Base-by-base conservation (phyloP, 2,329 filamentous ascomycete genomes). In the Byssoonygena ceratinophila region DNA sequence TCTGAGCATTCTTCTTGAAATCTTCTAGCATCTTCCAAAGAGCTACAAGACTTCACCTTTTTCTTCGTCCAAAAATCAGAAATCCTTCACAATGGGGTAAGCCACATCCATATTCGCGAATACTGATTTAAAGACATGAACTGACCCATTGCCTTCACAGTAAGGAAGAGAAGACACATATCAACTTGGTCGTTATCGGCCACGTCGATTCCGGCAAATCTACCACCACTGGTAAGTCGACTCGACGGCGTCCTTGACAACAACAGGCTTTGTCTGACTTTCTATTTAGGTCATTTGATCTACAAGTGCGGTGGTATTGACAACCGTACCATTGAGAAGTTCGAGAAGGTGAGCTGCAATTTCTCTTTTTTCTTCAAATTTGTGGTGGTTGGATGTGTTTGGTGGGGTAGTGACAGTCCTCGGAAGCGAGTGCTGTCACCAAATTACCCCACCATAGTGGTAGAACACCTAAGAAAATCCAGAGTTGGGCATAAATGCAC, bases 261-360 rank as follows among this genome's bases (percentile, higher is more conserved):
- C 54, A 55, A 61, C 61, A 53, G 61, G 58, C 56, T 36, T 34
- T 34, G 12, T 54, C 47, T 47, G 16, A 18, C 41, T 12, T 22
- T 57, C 60, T 63, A 46, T 65, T 74, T 74, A 85, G 82, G 84
- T 76, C 84, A 91, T 81, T 84, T 98, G 84, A 97, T 98, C 87
- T 97, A 97, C 89, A 91, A 98, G 86, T 97, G 92, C 82, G 92
- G 92, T 85, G 92, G 92, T 88, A 98, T 97, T 73, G 92, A 98
- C 87, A 89, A 91, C 83, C 91, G 92, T 89, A 97, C 91, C 77
- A 98, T 98, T 75, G 92, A 98, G 86, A 98, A 98, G 87, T 98
- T 98, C 84, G 92, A 98, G 90, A 98, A 98, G 88, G 89, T 94
- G 77, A 74, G 82, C 73, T 11, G 27, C 20, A 46, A n/a, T 40